Evolutionary conservation across 1,284 basidiomycete species (phyloP), one percentile per base, ranked within the genome.

Genomic region (Moesziomyces sp.): DNA sequence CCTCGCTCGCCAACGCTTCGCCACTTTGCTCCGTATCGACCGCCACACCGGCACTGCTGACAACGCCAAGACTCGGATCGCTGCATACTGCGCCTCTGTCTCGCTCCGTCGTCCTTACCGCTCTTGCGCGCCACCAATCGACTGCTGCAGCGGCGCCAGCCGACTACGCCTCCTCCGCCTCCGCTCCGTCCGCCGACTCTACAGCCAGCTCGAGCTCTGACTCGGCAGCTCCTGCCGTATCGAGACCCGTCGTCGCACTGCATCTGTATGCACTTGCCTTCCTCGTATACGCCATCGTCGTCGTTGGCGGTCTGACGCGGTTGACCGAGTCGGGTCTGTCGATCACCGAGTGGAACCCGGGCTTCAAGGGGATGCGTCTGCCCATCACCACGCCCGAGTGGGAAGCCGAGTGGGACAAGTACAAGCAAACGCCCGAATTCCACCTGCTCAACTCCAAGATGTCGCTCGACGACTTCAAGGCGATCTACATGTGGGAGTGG

Each of bases 401-500:
- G 97, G 87, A 90, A 65, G 87, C 86, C 35, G 97, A 99, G 82
- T 99, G 97, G 85, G 89, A 91, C 47, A 99, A 98, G 86, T 99
- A 99, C 87, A 93, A 91, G 85, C 88, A 88, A 21, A 97, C 96
- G 3, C 97, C 97, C 0, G 97, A 99, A 85, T 98, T 93, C 85
- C 16, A 38, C 18, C 56, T 74, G 74, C 86, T 96, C 73, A 99
- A 99, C 85, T 90, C 92, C 68, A 89, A 90, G 38, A 94, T 98
- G 73, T 89, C 90, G 11, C 86, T 98, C 55, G 87, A 91, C 23
- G 92, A 98, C 80, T 99, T 99, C 87, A 99, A 99, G 86, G 88
- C 88, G 68, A 99, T 99, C 75, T 99, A 95, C 86, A 92, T 92
- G 86, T 97, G 96, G 97, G 97, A 99, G 88, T 99, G 95, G 94